These are phyloP conservation scores for Tarenaya hassleriana DNA, from an alignment of 345 rosid species.

Conservation along the genomic window DNA sequence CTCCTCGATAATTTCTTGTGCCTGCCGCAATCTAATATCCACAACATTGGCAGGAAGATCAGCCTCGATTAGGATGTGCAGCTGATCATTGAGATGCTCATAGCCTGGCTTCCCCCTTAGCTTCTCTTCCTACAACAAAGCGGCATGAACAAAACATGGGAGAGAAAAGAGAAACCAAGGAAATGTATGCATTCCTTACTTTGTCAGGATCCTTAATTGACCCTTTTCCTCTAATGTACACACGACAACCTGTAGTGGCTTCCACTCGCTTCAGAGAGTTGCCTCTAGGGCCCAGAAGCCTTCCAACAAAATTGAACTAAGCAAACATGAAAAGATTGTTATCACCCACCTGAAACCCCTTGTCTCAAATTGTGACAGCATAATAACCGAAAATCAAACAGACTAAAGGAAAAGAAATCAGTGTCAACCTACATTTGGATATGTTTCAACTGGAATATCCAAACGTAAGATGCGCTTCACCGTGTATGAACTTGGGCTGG, in stretches of 20 bases:
- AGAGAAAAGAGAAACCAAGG: background rate
- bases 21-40: slow-evolving; percentile 57
- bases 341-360: background rate
- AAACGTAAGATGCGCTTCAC: slow-evolving; percentile 93
- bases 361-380: slow-evolving; percentile 1
- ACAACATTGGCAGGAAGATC: slow-evolving; percentile 63
- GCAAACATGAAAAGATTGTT: slow-evolving; percentile 5
- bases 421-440: slow-evolving; percentile 24
- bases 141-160: background rate
- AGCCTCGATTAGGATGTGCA: slow-evolving; percentile 68
- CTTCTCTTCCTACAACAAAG: slow-evolving; percentile 52
- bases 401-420: too few relatives aligned
- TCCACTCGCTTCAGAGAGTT: slow-evolving; percentile 97
- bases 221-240: slow-evolving; percentile 94
- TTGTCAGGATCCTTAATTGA: slow-evolving; percentile 97
- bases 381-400: too few relatives aligned
- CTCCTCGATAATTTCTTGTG: slow-evolving; percentile 84
- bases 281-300: slow-evolving; percentile 97
- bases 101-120: slow-evolving; percentile 68
- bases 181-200: slow-evolving; percentile 33
- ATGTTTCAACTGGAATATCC: slow-evolving; percentile 94
- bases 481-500: slow-evolving; percentile 90
- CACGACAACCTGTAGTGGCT: slow-evolving; percentile 97
- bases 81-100: slow-evolving; percentile 69
- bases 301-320: slow-evolving; percentile 98